A percentile compares a stretch with the other conserved stretches of the same genome.
phyloP scores from a whole-genome alignment of 768 basidiomycete species.

The Neoboletus brunneissimus region DNA sequence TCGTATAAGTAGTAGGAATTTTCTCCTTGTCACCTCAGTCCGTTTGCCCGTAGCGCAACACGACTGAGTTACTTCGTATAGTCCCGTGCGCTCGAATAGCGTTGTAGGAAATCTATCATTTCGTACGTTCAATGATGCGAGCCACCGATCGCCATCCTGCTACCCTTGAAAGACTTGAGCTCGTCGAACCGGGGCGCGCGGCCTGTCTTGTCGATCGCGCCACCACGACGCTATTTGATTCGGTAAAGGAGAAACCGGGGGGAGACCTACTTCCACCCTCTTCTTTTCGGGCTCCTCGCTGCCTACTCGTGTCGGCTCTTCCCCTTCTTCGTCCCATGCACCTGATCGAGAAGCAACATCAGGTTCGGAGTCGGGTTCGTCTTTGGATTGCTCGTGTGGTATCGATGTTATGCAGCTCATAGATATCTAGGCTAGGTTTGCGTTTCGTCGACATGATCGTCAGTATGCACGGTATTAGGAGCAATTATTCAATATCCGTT shows the following conservation, averaged over 20 bases:
- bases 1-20: too few relatives aligned
- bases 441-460: background rate
- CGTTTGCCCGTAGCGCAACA: too few relatives aligned
- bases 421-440: background rate
- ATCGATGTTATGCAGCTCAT: background rate
- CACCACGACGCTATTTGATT: background rate
- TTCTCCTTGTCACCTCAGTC: too few relatives aligned
- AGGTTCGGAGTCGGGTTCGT: background rate
- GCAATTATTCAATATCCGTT: background rate
- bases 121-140: constrained; percentile 5
- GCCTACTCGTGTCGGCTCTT: background rate
- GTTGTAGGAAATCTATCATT: too few relatives aligned
- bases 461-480: too few relatives aligned
- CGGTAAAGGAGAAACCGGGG: background rate
- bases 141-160: background rate
- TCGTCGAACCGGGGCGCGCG: background rate
- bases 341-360: too few relatives aligned
- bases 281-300: background rate
- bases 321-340: background rate
- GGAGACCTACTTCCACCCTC: background rate
- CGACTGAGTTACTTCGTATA: too few relatives aligned
- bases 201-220: background rate
- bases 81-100: too few relatives aligned
- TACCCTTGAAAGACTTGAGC: background rate
- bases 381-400: background rate